A percentile compares a stretch with the other conserved stretches of the same genome.
These are phyloP conservation scores for Rutstroemia sydowiana DNA, from an alignment of 2,329 filamentous ascomycete species.

Conservation along the genomic window DNA sequence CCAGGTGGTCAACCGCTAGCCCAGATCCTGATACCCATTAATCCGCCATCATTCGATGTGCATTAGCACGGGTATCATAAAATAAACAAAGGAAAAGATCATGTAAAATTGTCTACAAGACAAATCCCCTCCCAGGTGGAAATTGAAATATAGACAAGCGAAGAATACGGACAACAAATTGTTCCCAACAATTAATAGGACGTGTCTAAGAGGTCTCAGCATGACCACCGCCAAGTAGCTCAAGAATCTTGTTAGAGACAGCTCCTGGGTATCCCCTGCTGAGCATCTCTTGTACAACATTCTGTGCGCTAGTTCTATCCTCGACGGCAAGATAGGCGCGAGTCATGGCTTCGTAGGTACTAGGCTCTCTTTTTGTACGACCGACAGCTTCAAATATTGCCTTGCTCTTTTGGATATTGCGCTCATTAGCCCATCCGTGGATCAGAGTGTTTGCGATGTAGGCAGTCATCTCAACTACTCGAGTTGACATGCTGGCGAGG, in stretches of 20 bases:
- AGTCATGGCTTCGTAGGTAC: slow-evolving; percentile 98
- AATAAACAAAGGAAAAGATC: slow-evolving; percentile 22
- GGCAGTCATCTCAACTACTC: slow-evolving; percentile 76
- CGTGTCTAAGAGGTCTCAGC: slow-evolving; percentile 15
- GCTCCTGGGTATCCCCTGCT: slow-evolving; percentile 83
- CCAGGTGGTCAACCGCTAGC: not conserved
- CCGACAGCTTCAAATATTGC: slow-evolving; percentile 74
- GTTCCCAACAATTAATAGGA: slow-evolving; percentile 4
- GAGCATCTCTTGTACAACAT: slow-evolving; percentile 83
- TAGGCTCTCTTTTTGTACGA: slow-evolving; percentile 77
- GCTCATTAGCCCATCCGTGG: slow-evolving; percentile 86
- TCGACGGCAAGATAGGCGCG: slow-evolving; percentile 82
- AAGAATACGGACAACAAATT: slow-evolving; percentile 4
- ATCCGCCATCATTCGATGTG: slow-evolving; percentile 18
- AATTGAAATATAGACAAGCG: slow-evolving; percentile 15
- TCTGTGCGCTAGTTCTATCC: slow-evolving; percentile 67
- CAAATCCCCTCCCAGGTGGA: slow-evolving; percentile 7
- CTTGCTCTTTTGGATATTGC: slow-evolving; percentile 71
- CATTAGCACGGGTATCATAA: slow-evolving; percentile 29
- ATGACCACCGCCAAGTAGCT: slow-evolving; percentile 63
- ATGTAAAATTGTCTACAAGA: slow-evolving; percentile 5
- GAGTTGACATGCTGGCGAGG: slow-evolving; percentile 66
- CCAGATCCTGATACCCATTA: slow-evolving; percentile 21
- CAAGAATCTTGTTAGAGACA: slow-evolving; percentile 87
- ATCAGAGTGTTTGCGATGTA: slow-evolving; percentile 99